These are phyloP conservation scores for Stentor roeselii DNA, from an alignment of 73 alveolate genomes.

Conservation along the genomic window DNA sequence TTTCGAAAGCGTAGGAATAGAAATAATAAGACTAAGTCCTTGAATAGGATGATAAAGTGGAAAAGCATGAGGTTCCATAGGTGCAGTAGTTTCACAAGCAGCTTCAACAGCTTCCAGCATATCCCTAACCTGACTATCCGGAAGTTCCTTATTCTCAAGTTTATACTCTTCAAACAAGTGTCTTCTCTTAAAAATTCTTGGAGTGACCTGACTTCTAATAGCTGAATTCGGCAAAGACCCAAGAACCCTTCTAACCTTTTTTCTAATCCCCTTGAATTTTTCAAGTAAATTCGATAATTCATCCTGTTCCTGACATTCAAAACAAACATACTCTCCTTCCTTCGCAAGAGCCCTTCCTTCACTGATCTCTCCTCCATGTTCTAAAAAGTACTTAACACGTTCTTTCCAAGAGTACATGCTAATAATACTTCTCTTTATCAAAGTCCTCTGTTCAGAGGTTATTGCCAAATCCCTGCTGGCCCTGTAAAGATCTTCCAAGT, in stretches of 20 bases:
- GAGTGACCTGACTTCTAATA: not conserved
- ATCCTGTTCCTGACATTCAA: not conserved
- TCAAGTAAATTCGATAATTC: not conserved
- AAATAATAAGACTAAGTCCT: not conserved
- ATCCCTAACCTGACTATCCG: not conserved
- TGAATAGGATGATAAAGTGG: slow-evolving; percentile 17
- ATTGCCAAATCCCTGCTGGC: not conserved
- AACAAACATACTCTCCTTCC: slow-evolving; percentile 18
- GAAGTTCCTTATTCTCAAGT: not conserved
- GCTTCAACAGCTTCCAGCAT: not conserved
- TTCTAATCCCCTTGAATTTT: not conserved
- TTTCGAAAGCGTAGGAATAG: not conserved
- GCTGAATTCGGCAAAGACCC: not conserved
- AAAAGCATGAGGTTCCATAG: not conserved
- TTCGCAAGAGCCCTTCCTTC: not conserved
- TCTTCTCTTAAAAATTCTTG: not conserved
- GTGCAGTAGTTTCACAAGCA: not conserved
- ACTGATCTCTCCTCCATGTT: not conserved
- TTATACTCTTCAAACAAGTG: not conserved
- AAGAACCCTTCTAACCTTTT: not conserved
- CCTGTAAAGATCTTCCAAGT: not conserved
- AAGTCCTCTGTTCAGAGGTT: not conserved
- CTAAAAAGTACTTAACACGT: not conserved
- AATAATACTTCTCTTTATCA: not conserved
- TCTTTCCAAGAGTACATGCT: slow-evolving; percentile 8